Percentiles rank a stretch among this genome's conserved stretches.
These are phyloP conservation scores for Amanita rimosa DNA, from an alignment of 768 basidiomycete species.

Conservation along the genomic window DNA sequence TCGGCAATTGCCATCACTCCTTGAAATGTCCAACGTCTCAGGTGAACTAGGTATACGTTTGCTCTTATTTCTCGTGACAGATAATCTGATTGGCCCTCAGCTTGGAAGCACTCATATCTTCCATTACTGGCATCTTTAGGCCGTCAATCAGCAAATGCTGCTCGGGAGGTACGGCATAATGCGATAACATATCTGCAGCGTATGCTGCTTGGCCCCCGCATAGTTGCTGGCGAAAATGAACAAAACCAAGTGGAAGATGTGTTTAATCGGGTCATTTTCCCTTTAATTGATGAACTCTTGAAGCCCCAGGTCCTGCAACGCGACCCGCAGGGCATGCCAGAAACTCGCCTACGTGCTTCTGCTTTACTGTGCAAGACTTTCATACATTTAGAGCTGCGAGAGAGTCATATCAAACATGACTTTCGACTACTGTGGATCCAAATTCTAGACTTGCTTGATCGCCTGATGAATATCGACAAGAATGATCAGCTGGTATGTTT, in stretches of 20 bases:
- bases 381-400: slow-evolving; percentile 82
- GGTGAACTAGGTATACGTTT: slow-evolving; percentile 28
- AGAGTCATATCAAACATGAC: slow-evolving; percentile 46
- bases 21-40: slow-evolving; percentile 33
- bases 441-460: slow-evolving; percentile 80
- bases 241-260: slow-evolving; percentile 64
- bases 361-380: slow-evolving; percentile 93
- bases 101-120: slow-evolving; percentile 69
- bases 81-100: slow-evolving; percentile 19
- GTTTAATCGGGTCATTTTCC: slow-evolving; percentile 86
- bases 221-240: slow-evolving; percentile 47
- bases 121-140: slow-evolving; percentile 65
- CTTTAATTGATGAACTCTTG: slow-evolving; percentile 82
- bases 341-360: slow-evolving; percentile 79
- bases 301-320: slow-evolving; percentile 69
- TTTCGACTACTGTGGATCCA: slow-evolving; percentile 77
- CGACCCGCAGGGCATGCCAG: slow-evolving; percentile 82
- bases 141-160: slow-evolving; percentile 73
- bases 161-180: slow-evolving; percentile 74
- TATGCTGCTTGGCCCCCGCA: slow-evolving; percentile 66
- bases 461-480: slow-evolving; percentile 78
- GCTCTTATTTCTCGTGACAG: not conserved
- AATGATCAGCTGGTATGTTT: slow-evolving; percentile 75
- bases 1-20: slow-evolving; percentile 47
- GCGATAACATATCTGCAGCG: slow-evolving; percentile 79